These are phyloP conservation scores for Mrakia frigida DNA, from an alignment of 768 basidiomycete genomes.

Conservation along the genomic window DNA sequence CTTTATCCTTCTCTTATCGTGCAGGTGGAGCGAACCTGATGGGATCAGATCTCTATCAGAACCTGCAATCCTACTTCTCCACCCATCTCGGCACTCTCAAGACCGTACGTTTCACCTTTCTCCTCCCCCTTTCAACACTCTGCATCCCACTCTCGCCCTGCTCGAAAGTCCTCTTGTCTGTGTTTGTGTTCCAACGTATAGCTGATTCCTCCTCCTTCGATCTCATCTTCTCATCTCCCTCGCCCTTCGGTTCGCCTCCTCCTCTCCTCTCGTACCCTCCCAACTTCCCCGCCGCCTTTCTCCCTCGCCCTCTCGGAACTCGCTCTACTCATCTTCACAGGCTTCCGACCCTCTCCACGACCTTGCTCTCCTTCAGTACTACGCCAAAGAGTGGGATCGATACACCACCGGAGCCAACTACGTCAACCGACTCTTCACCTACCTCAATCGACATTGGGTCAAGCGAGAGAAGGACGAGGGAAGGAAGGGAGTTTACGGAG, in stretches of 20 bases:
- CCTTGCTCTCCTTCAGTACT: slow-evolving; percentile 81
- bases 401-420: slow-evolving; percentile 97
- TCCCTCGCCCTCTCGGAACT: not conserved
- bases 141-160: not conserved
- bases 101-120: slow-evolving; percentile 50
- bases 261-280: too few relatives aligned
- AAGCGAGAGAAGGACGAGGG: slow-evolving; percentile 97
- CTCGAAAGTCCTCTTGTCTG: too few relatives aligned
- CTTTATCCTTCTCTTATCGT: not conserved
- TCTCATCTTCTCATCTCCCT: not conserved
- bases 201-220: slow-evolving; percentile 5
- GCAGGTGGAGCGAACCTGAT: slow-evolving; percentile 80
- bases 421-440: slow-evolving; percentile 94
- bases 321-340: slow-evolving; percentile 46
- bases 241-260: too few relatives aligned
- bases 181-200: slow-evolving; percentile 37
- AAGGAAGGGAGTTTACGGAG: slow-evolving; percentile 84
- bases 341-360: slow-evolving; percentile 73
- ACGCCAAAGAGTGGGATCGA: slow-evolving; percentile 87
- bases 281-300: slow-evolving; percentile 11
- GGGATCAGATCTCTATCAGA: slow-evolving; percentile 95
- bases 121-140: not conserved
- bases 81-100: slow-evolving; percentile 65
- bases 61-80: slow-evolving; percentile 85
- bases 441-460: slow-evolving; percentile 98